Evolutionary conservation across 2,329 filamentous ascomycete species (phyloP).

Genomic region (Trichoderma polysporum): DNA sequence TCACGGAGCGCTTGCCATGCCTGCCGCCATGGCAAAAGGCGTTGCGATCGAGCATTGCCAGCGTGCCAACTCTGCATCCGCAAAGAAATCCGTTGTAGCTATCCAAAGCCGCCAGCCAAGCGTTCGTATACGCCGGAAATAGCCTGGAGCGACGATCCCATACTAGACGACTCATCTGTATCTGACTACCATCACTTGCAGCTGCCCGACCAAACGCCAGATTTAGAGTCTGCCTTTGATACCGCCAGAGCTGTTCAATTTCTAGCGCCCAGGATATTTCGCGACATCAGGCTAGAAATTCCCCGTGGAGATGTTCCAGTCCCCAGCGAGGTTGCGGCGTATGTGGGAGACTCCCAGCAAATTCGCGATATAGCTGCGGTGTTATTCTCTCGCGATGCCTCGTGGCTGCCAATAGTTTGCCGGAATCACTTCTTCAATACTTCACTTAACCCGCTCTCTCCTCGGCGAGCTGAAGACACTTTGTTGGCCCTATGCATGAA

Average conservation of each 20-base stretch:
- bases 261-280: not conserved
- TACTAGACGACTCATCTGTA: not conserved
- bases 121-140: not conserved
- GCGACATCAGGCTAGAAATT: not conserved
- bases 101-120: not conserved
- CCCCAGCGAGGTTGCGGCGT: not conserved
- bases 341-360: not conserved
- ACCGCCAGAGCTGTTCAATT: not conserved
- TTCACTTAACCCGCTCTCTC: not conserved
- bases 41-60: not conserved
- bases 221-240: not conserved
- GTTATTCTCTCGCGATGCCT: not conserved
- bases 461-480: not conserved
- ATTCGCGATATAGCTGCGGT: not conserved
- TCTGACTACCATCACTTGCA: not conserved
- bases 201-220: not conserved
- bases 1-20: not conserved
- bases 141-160: not conserved
- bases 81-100: not conserved
- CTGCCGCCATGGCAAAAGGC: not conserved
- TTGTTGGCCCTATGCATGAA: not conserved
- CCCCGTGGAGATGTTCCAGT: not conserved
- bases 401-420: conserved; percentile 2
- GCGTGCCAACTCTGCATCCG: not conserved
- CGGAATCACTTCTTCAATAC: not conserved